Percentiles rank a stretch among this genome's conserved stretches.
Evolutionary conservation across 1,284 basidiomycete genomes (phyloP).

Genomic region (Puccinia coronata): DNA sequence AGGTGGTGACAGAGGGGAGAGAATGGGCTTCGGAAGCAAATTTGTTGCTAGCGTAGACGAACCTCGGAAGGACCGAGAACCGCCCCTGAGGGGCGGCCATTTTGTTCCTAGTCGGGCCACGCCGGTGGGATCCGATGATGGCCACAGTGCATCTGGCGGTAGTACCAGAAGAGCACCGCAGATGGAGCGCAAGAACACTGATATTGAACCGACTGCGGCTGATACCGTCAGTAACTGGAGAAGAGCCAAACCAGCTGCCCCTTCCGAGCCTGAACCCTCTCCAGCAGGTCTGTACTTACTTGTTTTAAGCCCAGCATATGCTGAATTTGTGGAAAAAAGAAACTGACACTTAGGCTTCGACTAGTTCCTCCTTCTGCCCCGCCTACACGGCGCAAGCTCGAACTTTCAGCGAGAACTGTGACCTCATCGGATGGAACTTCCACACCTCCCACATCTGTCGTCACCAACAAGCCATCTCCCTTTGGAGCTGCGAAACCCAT

Average conservation of each 20-base stretch:
- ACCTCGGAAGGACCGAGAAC: slow-evolving; percentile 38
- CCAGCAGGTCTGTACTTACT: neutral
- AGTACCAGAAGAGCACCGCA: slow-evolving; percentile 1
- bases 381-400: slow-evolving; percentile 43
- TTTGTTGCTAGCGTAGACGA: slow-evolving; percentile 38
- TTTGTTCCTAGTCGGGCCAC: slow-evolving; percentile 30
- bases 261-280: slow-evolving; percentile 18
- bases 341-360: neutral
- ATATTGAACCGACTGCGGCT: slow-evolving; percentile 18
- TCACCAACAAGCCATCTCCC: slow-evolving; percentile 31
- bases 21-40: slow-evolving; percentile 45
- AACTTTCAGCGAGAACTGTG: slow-evolving; percentile 35
- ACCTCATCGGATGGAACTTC: slow-evolving; percentile 23
- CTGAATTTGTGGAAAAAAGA: neutral
- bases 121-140: slow-evolving; percentile 41
- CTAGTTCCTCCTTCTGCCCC: slow-evolving; percentile 17
- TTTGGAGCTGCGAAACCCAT: slow-evolving; percentile 42
- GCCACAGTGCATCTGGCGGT: slow-evolving; percentile 39
- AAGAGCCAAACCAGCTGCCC: slow-evolving; percentile 11
- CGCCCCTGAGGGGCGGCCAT: slow-evolving; percentile 31
- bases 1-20: slow-evolving; percentile 30
- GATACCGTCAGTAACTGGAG: slow-evolving; percentile 44
- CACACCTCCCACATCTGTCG: slow-evolving; percentile 24
- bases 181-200: slow-evolving; percentile 23
- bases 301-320: neutral